These are phyloP conservation scores for Euphrasia arctica DNA, from an alignment of 305 asterid genomes.

Conservation along the genomic window DNA sequence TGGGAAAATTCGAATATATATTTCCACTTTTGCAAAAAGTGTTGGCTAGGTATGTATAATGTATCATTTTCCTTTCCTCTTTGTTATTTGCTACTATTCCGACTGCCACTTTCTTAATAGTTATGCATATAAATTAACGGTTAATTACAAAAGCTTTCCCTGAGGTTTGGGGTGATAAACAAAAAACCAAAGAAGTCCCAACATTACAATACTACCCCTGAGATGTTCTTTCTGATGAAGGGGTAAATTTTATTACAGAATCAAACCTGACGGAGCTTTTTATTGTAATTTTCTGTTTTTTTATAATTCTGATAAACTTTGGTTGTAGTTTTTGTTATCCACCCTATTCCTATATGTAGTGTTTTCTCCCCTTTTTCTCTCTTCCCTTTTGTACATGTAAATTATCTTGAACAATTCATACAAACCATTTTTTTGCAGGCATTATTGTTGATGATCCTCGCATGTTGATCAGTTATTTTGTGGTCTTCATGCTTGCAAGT, in stretches of 20 bases:
- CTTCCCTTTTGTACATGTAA: conserved; percentile 8
- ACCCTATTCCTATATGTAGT: not conserved
- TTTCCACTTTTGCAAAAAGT: conserved; percentile 61
- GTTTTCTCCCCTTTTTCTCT: not conserved
- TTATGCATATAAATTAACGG: not conserved
- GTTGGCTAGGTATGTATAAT: conserved; percentile 93
- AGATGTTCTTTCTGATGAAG: no score
- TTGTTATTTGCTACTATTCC: conserved; percentile 18
- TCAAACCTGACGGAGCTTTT: no score
- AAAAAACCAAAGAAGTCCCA: no score
- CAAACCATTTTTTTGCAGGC: conserved; percentile 44
- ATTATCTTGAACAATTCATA: conserved; percentile 11
- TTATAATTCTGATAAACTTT: no score
- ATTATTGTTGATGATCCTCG: conserved; percentile 94
- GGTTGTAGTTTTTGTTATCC: no score
- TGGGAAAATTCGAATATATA: conserved; percentile 64
- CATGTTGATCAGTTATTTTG: conserved; percentile 74
- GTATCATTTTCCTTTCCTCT: conserved; percentile 27
- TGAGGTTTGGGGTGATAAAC: no score
- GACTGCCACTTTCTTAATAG: not conserved
- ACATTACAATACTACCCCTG: no score
- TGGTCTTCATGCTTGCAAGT: conserved; percentile 89
- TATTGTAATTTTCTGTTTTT: no score
- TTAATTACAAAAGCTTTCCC: no score
- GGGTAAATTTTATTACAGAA: no score